Evolutionary conservation across 1,139 yeast species (phyloP).

Genomic region (Trichomonascaceae sp.): DNA sequence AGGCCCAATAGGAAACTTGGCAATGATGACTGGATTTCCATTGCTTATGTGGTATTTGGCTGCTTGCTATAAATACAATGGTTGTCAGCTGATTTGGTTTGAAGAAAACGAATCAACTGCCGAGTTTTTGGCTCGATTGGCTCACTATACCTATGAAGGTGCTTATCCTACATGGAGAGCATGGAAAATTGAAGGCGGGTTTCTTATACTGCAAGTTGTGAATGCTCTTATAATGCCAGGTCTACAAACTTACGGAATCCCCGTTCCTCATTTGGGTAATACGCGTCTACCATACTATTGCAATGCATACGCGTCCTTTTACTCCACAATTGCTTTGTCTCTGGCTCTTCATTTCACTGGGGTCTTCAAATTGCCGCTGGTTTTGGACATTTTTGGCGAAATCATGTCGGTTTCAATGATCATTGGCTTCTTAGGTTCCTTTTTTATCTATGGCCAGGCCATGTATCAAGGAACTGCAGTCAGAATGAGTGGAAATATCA

Average conservation of each 20-base stretch:
- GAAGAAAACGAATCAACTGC: slow-evolving; percentile 49
- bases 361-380: slow-evolving; percentile 61
- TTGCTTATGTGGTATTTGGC: slow-evolving; percentile 94
- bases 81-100: slow-evolving; percentile 70
- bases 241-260: slow-evolving; percentile 90
- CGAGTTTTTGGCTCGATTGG: slow-evolving; percentile 47
- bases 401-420: slow-evolving; percentile 88
- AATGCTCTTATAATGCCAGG: slow-evolving; percentile 92
- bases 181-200: slow-evolving; percentile 65
- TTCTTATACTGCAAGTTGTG: slow-evolving; percentile 61
- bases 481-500: slow-evolving; percentile 83
- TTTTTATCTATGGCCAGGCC: slow-evolving; percentile 58
- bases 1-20: slow-evolving; percentile 83
- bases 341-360: slow-evolving; percentile 66
- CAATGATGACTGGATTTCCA: slow-evolving; percentile 95
- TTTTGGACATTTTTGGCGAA: slow-evolving; percentile 79
- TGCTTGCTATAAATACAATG: slow-evolving; percentile 78
- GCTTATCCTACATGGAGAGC: slow-evolving; percentile 68
- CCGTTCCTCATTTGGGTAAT: slow-evolving; percentile 70
- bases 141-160: slow-evolving; percentile 42
- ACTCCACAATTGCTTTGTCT: slow-evolving; percentile 55
- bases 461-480: slow-evolving; percentile 47
- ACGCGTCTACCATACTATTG: slow-evolving; percentile 86
- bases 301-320: slow-evolving; percentile 83
- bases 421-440: slow-evolving; percentile 67